These are phyloP conservation scores for Aspergillus olivimuriae DNA, from an alignment of 495 filamentous ascomycete genomes.

Conservation along the genomic window DNA sequence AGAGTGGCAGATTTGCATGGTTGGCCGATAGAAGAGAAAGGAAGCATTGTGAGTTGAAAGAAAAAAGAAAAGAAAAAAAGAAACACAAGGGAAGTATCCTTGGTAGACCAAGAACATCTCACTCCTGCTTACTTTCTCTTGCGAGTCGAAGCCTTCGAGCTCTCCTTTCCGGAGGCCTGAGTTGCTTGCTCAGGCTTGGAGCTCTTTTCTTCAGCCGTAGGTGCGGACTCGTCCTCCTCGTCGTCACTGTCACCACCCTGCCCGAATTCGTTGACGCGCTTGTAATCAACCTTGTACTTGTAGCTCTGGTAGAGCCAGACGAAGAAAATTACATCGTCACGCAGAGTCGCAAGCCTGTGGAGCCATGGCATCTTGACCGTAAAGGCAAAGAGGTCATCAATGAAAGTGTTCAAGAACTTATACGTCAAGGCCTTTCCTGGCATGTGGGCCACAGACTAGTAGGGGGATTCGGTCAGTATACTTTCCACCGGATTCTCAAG, in stretches of 20 bases:
- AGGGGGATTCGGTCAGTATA: no score
- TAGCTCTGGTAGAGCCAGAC: slow-evolving; percentile 94
- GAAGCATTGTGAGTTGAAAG: no score
- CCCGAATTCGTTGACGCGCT: slow-evolving; percentile 93
- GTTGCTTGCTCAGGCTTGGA: slow-evolving; percentile 22
- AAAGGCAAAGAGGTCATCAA: slow-evolving; percentile 89
- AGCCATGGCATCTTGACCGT: slow-evolving; percentile 98
- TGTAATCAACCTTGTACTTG: slow-evolving; percentile 89
- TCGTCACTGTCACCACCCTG: slow-evolving; percentile 89
- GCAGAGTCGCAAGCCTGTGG: slow-evolving; percentile 87
- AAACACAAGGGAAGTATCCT: not conserved
- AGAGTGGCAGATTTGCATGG: no score
- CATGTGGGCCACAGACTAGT: slow-evolving; percentile 90
- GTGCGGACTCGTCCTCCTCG: slow-evolving; percentile 37
- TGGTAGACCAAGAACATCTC: not conserved
- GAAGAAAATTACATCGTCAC: slow-evolving; percentile 98
- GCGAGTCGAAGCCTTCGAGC: slow-evolving; percentile 27
- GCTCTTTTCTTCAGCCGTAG: slow-evolving; percentile 28
- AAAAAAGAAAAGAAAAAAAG: not conserved
- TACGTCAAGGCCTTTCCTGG: slow-evolving; percentile 93
- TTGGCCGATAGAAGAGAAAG: no score
- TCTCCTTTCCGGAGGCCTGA: slow-evolving; percentile 29
- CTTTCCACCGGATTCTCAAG: no score
- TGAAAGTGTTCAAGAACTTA: slow-evolving; percentile 83
- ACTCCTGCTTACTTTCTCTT: slow-evolving; percentile 32